Percentiles rank a stretch among this genome's conserved stretches.
Evolutionary conservation across 2,329 filamentous ascomycete genomes (phyloP).

Genomic region (Calonectria multiphialidica): DNA sequence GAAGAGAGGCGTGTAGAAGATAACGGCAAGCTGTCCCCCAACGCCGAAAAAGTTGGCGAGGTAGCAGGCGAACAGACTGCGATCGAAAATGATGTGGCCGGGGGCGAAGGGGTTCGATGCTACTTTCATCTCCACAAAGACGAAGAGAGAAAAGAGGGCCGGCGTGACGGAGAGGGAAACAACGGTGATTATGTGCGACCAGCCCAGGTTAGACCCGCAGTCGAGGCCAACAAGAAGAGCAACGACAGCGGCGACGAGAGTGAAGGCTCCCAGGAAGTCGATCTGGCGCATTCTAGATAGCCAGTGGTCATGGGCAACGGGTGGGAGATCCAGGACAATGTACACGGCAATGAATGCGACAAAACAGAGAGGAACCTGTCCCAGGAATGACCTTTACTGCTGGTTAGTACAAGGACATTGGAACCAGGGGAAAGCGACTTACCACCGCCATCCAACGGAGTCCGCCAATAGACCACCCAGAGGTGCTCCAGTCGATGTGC

Average conservation of each 20-base stretch:
- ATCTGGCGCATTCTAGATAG: conserved; percentile 74
- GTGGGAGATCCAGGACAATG: conserved; percentile 73
- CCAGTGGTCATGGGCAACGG: conserved; percentile 72
- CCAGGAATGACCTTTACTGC: conserved; percentile 72
- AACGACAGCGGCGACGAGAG: conserved; percentile 75
- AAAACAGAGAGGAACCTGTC: conserved; percentile 77
- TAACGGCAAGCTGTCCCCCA: conserved; percentile 64
- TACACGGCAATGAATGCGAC: conserved; percentile 74
- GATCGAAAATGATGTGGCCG: conserved; percentile 77
- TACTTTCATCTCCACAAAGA: conserved; percentile 75
- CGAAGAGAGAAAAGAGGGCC: conserved; percentile 73
- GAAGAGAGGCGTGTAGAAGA: conserved; percentile 84
- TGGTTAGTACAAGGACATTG: conserved; percentile 2
- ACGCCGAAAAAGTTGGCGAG: conserved; percentile 80
- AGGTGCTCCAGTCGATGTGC: conserved; percentile 77
- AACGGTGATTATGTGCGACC: conserved; percentile 71
- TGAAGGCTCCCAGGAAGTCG: conserved; percentile 79
- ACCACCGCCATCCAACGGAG: conserved; percentile 81
- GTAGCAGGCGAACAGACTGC: conserved; percentile 75
- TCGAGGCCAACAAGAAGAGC: conserved; percentile 78
- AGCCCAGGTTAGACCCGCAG: conserved; percentile 78
- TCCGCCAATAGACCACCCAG: conserved; percentile 80
- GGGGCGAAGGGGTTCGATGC: conserved; percentile 81
- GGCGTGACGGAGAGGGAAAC: conserved; percentile 67
- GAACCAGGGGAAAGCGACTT: conserved; percentile 37